These are phyloP conservation scores for Eucalyptus cladocalyx DNA, from an alignment of 345 rosid genomes.

Conservation along the genomic window DNA sequence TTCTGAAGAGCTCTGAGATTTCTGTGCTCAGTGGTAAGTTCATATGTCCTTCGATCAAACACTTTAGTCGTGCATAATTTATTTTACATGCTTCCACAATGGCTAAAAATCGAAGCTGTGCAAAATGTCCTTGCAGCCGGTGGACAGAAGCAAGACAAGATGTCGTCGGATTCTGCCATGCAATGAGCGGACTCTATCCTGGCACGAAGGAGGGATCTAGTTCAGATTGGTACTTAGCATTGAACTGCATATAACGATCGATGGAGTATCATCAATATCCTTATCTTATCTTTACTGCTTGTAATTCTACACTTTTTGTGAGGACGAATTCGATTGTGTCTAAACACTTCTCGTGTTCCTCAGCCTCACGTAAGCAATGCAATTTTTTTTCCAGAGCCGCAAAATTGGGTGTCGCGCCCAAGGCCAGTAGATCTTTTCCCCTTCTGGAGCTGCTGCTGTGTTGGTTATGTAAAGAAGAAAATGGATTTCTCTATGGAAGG, in stretches of 20 bases:
- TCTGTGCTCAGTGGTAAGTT: conserved; percentile 33
- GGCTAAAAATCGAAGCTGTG: neutral
- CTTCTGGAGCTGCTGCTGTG: neutral
- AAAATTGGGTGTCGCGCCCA: neutral
- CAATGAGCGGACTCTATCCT: neutral
- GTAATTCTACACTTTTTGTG: neutral
- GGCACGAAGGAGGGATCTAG: neutral
- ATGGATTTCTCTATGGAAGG: neutral
- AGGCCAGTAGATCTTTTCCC: neutral
- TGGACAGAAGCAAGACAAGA: neutral
- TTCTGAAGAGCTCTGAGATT: conserved; percentile 75
- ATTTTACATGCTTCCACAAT: neutral
- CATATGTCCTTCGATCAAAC: neutral
- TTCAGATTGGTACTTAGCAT: neutral
- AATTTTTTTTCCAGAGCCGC: neutral
- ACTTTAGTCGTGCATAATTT: neutral
- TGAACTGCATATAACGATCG: neutral
- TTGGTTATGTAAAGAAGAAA: neutral
- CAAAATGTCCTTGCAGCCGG: neutral
- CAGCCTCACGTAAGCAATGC: neutral
- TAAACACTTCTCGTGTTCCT: neutral
- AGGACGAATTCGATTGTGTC: neutral
- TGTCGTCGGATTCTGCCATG: neutral
- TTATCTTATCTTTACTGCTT: neutral
- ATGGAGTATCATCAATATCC: neutral